Conservation (phyloP, 2,329 filamentous ascomycete genomes). For the Ophiostoma sp. region DNA sequence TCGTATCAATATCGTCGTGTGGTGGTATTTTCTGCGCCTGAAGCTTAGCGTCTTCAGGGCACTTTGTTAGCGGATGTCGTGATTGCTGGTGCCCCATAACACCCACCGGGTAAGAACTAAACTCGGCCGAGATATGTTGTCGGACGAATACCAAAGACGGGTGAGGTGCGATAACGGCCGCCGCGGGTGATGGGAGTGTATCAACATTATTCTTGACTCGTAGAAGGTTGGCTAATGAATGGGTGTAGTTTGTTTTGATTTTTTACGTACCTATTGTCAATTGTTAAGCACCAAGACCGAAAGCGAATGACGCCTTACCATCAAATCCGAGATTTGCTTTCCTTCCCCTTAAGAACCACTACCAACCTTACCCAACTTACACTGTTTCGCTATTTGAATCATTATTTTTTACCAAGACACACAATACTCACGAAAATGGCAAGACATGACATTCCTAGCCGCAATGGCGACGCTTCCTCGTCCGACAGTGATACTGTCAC, state of each 20-base stretch:
- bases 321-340: background rate
- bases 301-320: background rate
- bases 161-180: background rate
- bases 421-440: background rate
- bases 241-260: background rate
- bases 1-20: background rate
- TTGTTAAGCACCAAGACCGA: background rate
- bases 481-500: background rate
- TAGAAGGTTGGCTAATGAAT: background rate
- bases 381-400: background rate
- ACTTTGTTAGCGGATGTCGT: slow-evolving; percentile 12
- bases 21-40: background rate
- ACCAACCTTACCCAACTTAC: background rate
- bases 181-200: background rate
- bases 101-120: background rate
- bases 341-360: background rate
- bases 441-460: background rate
- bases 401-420: background rate
- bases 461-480: background rate
- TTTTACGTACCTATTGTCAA: background rate
- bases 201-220: background rate
- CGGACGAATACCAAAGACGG: background rate
- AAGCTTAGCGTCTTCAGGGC: background rate
- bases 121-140: background rate
- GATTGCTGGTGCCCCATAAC: background rate